A percentile compares a stretch with the other conserved stretches of the same genome.
Conservation (phyloP, 192 early-diverging fungal species). For the Funneliformis mosseae region DNA sequence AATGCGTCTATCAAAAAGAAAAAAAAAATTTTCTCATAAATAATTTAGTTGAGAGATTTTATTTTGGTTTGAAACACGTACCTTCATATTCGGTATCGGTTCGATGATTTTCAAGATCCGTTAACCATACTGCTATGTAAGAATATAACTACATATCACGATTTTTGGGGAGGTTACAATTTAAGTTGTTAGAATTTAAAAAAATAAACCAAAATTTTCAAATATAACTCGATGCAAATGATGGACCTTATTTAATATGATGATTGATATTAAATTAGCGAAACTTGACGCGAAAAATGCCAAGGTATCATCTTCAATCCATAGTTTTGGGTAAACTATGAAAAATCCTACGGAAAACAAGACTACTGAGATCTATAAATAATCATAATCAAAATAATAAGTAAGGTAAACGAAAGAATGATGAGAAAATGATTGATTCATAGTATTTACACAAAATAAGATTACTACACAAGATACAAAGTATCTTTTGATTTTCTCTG, state of each 20-base stretch:
- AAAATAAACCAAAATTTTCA: too few relatives aligned
- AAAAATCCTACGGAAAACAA: slow-evolving; percentile 45
- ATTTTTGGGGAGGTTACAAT: too few relatives aligned
- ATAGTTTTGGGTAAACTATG: slow-evolving; percentile 35
- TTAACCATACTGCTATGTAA: slow-evolving; percentile 40
- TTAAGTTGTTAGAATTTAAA: too few relatives aligned
- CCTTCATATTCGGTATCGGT: slow-evolving; percentile 48
- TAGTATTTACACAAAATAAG: slow-evolving; percentile 41
- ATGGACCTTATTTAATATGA: slow-evolving; percentile 51
- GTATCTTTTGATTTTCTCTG: slow-evolving; percentile 39
- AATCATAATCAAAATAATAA: background rate
- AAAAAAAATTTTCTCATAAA: too few relatives aligned
- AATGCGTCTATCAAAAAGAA: background rate
- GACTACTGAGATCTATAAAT: slow-evolving; percentile 46
- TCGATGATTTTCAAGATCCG: slow-evolving; percentile 53
- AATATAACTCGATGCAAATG: too few relatives aligned
- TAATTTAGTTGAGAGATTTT: too few relatives aligned
- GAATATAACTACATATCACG: slow-evolving; percentile 32
- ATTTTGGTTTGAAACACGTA: too few relatives aligned
- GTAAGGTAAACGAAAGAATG: too few relatives aligned
- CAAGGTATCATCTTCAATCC: background rate
- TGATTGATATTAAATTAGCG: slow-evolving; percentile 53
- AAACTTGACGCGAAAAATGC: slow-evolving; percentile 40
- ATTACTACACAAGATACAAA: slow-evolving; percentile 48
- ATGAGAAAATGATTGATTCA: background rate